Evolutionary conservation across 768 basidiomycete species (phyloP).

Genomic region (Cubamyces sp.): DNA sequence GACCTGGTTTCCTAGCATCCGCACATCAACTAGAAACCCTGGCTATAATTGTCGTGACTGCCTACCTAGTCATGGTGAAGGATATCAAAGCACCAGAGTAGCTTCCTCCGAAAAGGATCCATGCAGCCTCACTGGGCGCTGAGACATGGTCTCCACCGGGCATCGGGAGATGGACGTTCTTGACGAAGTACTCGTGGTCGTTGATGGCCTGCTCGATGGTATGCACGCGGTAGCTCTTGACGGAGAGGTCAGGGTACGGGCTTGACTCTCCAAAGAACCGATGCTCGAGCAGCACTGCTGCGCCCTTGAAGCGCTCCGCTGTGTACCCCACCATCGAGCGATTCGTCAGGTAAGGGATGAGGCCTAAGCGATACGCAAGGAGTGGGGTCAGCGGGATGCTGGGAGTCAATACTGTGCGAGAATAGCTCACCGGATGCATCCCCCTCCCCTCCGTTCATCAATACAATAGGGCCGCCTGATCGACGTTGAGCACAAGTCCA

Average conservation of each 20-base stretch:
- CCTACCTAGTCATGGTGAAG: no score
- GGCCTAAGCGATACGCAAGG: constrained; percentile 16
- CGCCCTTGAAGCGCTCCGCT: constrained; percentile 64
- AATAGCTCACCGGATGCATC: constrained; percentile 48
- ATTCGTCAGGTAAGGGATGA: constrained; percentile 58
- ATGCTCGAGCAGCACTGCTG: constrained; percentile 67
- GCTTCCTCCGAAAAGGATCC: constrained; percentile 45
- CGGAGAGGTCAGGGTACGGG: constrained; percentile 60
- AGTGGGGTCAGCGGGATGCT: no score
- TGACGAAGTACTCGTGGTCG: constrained; percentile 67
- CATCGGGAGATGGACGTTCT: constrained; percentile 67
- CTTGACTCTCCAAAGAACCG: constrained; percentile 75
- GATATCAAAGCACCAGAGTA: constrained; percentile 25
- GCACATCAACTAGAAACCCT: no score
- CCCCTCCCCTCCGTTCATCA: constrained; percentile 67
- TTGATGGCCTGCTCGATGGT: constrained; percentile 74
- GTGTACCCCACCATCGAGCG: constrained; percentile 60
- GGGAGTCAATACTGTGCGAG: no score
- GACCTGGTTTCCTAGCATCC: constrained; percentile 49
- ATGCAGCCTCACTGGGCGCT: constrained; percentile 49
- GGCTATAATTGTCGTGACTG: no score
- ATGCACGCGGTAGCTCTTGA: constrained; percentile 56
- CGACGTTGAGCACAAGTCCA: background rate
- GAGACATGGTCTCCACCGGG: constrained; percentile 57
- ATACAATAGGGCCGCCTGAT: constrained; percentile 57